Conservation (phyloP, 495 filamentous ascomycete genomes). For the Penicillium desertorum region DNA sequence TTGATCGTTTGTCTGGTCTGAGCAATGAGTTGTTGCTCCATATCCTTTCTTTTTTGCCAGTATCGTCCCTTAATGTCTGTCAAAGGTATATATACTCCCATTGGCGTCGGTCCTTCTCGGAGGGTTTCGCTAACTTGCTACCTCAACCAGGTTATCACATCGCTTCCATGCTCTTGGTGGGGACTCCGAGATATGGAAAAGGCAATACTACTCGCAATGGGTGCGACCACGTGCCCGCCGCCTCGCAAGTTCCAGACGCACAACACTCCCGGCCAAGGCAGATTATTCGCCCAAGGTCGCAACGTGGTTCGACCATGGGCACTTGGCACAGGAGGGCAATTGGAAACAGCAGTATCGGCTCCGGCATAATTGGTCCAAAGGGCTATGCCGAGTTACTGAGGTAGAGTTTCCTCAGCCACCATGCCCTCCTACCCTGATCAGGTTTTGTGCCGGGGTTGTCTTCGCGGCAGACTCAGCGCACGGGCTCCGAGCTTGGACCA, state of each 20-base stretch:
- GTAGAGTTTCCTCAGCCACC: slow-evolving; percentile 62
- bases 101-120: neutral
- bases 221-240: slow-evolving; percentile 79
- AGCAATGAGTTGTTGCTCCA: slow-evolving; percentile 88
- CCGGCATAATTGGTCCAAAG: slow-evolving; percentile 87
- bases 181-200: slow-evolving; percentile 91
- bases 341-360: slow-evolving; percentile 94
- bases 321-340: slow-evolving; percentile 56
- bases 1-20: slow-evolving; percentile 58
- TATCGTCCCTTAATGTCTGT: slow-evolving; percentile 64
- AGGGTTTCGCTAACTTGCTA: slow-evolving; percentile 9
- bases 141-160: slow-evolving; percentile 61
- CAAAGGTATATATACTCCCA: slow-evolving; percentile 54
- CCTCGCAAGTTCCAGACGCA: slow-evolving; percentile 64
- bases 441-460: slow-evolving; percentile 70
- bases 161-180: slow-evolving; percentile 71
- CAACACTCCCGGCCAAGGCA: slow-evolving; percentile 41
- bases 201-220: slow-evolving; percentile 83
- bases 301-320: slow-evolving; percentile 78
- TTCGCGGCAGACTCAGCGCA: slow-evolving; percentile 69
- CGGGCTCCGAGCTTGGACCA: slow-evolving; percentile 76
- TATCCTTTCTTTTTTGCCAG: slow-evolving; percentile 74
- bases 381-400: slow-evolving; percentile 77
- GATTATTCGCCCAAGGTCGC: slow-evolving; percentile 70
- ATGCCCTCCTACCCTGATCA: slow-evolving; percentile 62